Evolutionary conservation across 768 basidiomycete genomes (phyloP), one percentile per base, ranked within the genome.

Genomic region (Rhizopogon vinicolor): DNA sequence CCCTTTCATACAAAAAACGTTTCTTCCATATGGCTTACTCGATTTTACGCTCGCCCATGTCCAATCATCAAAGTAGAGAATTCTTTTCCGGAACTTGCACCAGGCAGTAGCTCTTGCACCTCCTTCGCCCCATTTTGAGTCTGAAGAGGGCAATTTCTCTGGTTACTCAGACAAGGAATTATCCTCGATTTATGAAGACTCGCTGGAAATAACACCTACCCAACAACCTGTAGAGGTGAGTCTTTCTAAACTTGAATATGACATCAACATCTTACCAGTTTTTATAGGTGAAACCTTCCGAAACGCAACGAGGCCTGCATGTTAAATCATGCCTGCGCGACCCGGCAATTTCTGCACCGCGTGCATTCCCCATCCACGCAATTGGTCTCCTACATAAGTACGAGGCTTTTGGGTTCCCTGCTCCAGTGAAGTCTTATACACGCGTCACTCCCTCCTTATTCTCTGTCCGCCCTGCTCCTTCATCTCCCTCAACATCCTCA

Each of bases 381-480:
- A 77, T 95, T 16, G 65, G 74, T 0, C 70, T 88, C 45, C 76
- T 97, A 14, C 88, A 92, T 58, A 63, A 75, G 1, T 92, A 91
- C 67, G 95, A 97, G 71, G 65, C 69, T 2, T 74, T 78, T 52
- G 79, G 77, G 14, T 68, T 77, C 33, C 80, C 84, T 2, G 84
- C 89, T 0, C 86, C 93, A 0, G 84, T 91, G 65, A 76, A 76
- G 41, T 83, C 89, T 0, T 97, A 98, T 69, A 84, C 83, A 8
- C 75, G 82, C 19, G 71, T 86, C 45, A 87, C 96, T 56, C 73
- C 74, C 5, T 69, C 77, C 43, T 84, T 85, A 35, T 82, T 81
- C 61, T 74, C 75, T 42, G 73, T 75, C 28, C 75, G 73, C 7
- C 70, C 73, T 9, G 59, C 58, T 16, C 70, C 63, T 39, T 67